These are phyloP conservation scores for Leucosporidium creatinivorum DNA, from an alignment of 768 basidiomycete species.

Conservation along the genomic window DNA sequence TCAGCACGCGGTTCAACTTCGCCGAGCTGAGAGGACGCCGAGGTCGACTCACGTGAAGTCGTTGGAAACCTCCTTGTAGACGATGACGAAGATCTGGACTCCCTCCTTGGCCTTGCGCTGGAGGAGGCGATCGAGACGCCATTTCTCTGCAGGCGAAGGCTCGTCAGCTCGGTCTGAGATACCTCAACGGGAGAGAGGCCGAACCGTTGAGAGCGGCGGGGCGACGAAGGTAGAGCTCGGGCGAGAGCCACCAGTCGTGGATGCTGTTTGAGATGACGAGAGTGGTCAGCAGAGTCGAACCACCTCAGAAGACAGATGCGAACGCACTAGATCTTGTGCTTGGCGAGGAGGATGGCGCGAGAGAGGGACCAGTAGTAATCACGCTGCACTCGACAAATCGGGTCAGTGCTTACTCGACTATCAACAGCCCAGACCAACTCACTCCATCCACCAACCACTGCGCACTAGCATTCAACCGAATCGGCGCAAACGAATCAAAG, in stretches of 20 bases:
- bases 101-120: constrained; percentile 90
- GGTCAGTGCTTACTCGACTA: constrained; percentile 16
- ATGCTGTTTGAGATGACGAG: constrained; percentile 58
- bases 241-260: constrained; percentile 97
- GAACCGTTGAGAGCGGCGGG: constrained; percentile 70
- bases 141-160: constrained; percentile 18
- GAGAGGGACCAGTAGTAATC: constrained; percentile 99
- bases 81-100: constrained; percentile 88
- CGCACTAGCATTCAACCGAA: constrained; percentile 82
- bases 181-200: no score
- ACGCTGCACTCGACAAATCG: constrained; percentile 49
- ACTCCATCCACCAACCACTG: constrained; percentile 99
- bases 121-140: constrained; percentile 70
- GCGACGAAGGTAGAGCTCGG: constrained; percentile 65
- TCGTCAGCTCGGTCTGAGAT: not conserved
- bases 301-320: not conserved
- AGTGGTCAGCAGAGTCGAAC: no score
- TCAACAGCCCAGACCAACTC: no score
- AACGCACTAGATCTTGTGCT: constrained; percentile 40
- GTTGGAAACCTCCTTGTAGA: constrained; percentile 84
- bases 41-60: constrained; percentile 70
- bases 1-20: not conserved
- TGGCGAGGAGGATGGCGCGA: constrained; percentile 79
- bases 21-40: not conserved
- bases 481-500: constrained; percentile 91